Base-by-base conservation (phyloP, 2,329 filamentous ascomycete genomes). In the Xylaria sp. region DNA sequence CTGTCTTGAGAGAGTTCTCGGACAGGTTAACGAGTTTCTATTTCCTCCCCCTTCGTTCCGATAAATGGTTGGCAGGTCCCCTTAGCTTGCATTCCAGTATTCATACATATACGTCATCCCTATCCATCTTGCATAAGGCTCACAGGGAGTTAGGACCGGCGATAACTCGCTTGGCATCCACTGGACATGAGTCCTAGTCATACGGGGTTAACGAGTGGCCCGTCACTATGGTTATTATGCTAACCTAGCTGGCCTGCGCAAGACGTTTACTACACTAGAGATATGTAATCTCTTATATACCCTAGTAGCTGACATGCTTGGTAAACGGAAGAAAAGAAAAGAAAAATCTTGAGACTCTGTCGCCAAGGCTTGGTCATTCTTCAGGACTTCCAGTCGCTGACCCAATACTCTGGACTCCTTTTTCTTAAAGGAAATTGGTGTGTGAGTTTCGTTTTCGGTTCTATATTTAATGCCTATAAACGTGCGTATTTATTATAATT, bases 321-420 rank as follows among this genome's bases (percentile, higher is more conserved):
- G 29, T 3, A 31, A 31, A 7, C 3, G 29, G 10, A 22, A 45
- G 7, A 25, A 22, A 22, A 45, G 4, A 38, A 27, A 20, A 25
- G 36, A 36, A 45, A 36, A 25, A 20, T 44, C 36, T 33, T 42
- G 22, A n/a, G 36, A 27, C 31, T 2, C 2, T 36, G 11, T 20
- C 25, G 59, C 49, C 29, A 33, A 62, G 27, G 27, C 61, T 58
- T 57, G 58, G 61, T 58, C 54, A 53, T 36, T 38, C 20, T 38
- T 17, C 22, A 17, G 53, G 36, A 44, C 27, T 42, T 33, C 20
- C 0, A 25, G 25, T 13, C 9, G 39, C 31, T n/a, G 33, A n/a
- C 29, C 25, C 15, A 27, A n/a, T 29, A 25, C 22, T 42, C 22
- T 27, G 15, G 10, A 7, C 22, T 29, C 27, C 1, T n/a, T 17